Evolutionary conservation across 768 basidiomycete species (phyloP).

Genomic region (Suillus subalutaceus): DNA sequence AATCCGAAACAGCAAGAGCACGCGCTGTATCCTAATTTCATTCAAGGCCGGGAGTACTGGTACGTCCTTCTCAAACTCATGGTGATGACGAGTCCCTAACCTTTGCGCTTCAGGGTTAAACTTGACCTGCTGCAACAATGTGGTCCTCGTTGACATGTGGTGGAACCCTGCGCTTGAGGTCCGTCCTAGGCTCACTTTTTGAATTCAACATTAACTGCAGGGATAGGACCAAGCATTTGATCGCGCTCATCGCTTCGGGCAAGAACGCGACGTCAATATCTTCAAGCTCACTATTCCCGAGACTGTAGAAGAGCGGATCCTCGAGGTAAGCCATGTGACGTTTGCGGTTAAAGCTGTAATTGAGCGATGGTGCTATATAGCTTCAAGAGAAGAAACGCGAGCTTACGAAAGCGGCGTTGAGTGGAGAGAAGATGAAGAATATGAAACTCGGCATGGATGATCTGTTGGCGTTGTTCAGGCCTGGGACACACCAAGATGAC

Average conservation of each 20-base stretch:
- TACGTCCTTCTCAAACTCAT: slow-evolving; percentile 33
- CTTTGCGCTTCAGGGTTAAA: slow-evolving; percentile 65
- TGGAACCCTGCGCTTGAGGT: slow-evolving; percentile 92
- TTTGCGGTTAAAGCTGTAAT: neutral
- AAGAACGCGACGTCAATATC: slow-evolving; percentile 83
- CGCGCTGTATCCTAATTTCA: slow-evolving; percentile 86
- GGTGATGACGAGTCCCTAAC: slow-evolving; percentile 2
- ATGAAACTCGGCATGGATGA: slow-evolving; percentile 86
- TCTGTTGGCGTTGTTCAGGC: slow-evolving; percentile 76
- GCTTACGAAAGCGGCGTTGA: slow-evolving; percentile 80
- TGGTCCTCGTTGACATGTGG: slow-evolving; percentile 92
- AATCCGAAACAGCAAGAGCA: slow-evolving; percentile 62
- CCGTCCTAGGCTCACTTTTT: slow-evolving; percentile 22
- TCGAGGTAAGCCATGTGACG: slow-evolving; percentile 49
- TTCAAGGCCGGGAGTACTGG: slow-evolving; percentile 97
- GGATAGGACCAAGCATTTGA: slow-evolving; percentile 90
- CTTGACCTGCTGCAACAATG: slow-evolving; percentile 91
- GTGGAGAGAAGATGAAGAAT: slow-evolving; percentile 87
- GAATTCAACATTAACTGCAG: slow-evolving; percentile 20
- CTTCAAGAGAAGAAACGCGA: slow-evolving; percentile 93
- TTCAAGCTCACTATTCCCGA: slow-evolving; percentile 86
- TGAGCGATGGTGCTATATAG: slow-evolving; percentile 32
- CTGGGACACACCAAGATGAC: slow-evolving; percentile 59
- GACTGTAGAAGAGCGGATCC: slow-evolving; percentile 88
- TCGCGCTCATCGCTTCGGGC: slow-evolving; percentile 88